Base-by-base conservation (phyloP, 495 filamentous ascomycete species). In the Penicillium coprophilum region DNA sequence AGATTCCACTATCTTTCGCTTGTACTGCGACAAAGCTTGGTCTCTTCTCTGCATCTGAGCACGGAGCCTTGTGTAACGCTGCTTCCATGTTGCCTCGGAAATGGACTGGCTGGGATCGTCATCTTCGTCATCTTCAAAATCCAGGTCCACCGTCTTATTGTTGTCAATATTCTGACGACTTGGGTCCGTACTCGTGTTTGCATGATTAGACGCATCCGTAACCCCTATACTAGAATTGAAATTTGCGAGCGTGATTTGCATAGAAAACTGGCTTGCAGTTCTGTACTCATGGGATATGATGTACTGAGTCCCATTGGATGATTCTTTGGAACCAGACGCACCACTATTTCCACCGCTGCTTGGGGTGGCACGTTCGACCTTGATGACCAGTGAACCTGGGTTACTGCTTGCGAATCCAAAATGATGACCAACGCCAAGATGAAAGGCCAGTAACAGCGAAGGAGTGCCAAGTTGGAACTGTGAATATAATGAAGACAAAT, bases 1-100 rank as follows among this genome's bases (percentile, higher is more conserved):
- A 3, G 80, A 82, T 60, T 84, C 79, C 7, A 84, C 62, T 17
- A 84, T 80, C 51, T 74, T 81, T 30, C 81, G 75, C 55, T 77
- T 80, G 47, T 83, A 77, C 24, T 74, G 65, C 5, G 72, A 77
- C 49, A 81, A 55, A 61, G 79, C 68, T 17, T 77, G 74, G 21
- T 83, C 77, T 27, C 75, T 80, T 60, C 77, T 79, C 51, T 76
- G 72, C 68, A 81, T 72, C 54, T 79, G 80, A 40, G 69, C 63
- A 41, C 78, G 76, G 28, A 82, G 70, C 40, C 70, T 75, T 62
- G 77, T 46, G 49, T 75, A 79, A 3, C 73, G 71, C 47, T 77
- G 73, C 44, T 74, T 77, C 76, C 76, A 79, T 7, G 66, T 75
- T 28, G 56, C 61, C 20, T 77, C 73, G 2, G 71, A 62, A 7